Percentiles rank a stretch among this genome's conserved stretches.
Conservation (phyloP, 768 basidiomycete genomes). For the Chlorophyllum brunneum region DNA sequence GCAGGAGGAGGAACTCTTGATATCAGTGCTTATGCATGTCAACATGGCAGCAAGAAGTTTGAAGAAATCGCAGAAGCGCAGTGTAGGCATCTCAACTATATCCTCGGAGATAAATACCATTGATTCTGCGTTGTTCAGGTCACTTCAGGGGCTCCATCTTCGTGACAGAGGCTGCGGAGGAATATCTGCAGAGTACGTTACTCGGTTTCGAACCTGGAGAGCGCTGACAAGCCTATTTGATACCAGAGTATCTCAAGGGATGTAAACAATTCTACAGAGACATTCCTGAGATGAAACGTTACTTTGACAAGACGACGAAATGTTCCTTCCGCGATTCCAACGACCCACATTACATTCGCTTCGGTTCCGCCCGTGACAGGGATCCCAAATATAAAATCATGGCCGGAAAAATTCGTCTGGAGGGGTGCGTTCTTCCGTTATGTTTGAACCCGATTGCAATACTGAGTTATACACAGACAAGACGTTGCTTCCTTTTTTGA, state of each 20-base stretch:
- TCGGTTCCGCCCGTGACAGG: constrained; percentile 36
- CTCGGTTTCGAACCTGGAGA: background rate
- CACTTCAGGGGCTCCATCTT: constrained; percentile 43
- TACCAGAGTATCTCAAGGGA: constrained; percentile 30
- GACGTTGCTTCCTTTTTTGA: constrained; percentile 26
- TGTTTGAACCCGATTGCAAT: background rate
- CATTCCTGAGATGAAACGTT: constrained; percentile 30
- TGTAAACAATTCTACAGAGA: constrained; percentile 37
- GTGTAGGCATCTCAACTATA: constrained; percentile 24
- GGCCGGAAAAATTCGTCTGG: constrained; percentile 39
- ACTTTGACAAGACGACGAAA: constrained; percentile 44
- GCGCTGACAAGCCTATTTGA: background rate
- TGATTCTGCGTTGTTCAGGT: constrained; percentile 22
- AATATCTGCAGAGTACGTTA: constrained; percentile 29
- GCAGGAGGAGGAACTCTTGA: constrained; percentile 61
- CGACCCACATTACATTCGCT: constrained; percentile 38
- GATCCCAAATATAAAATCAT: constrained; percentile 33
- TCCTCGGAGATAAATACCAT: background rate
- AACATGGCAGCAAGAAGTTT: constrained; percentile 21
- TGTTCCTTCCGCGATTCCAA: constrained; percentile 31
- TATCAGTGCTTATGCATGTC: constrained; percentile 43
- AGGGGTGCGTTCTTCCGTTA: constrained; percentile 20
- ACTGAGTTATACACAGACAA: constrained; percentile 13
- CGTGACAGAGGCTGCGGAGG: constrained; percentile 35
- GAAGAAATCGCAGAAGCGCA: constrained; percentile 40